Base-by-base conservation (phyloP, 805 yeast genomes). In the Millerago galiae region DNA sequence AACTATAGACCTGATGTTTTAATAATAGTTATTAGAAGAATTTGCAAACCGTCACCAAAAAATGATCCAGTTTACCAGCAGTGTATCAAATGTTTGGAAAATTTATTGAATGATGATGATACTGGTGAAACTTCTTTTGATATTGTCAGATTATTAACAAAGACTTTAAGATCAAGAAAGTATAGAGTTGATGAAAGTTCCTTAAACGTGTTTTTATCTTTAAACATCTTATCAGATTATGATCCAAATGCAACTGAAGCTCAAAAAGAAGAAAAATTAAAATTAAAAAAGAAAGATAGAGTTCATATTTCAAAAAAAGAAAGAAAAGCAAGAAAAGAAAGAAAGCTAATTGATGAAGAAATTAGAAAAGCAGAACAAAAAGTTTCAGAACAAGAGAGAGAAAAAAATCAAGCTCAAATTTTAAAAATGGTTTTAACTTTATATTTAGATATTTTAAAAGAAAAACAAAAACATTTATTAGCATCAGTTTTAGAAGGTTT, bases 401-500 rank as follows among this genome's bases (percentile, higher is more conserved):
- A 88, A 56, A 74, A 77, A 50, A 77, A 73, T 54, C 99, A 93
- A 63, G 83, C 93, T 0, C 89, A 88, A 52, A 81, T 89, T 5
- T 69, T 93, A 47, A 87, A 86, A 58, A 63, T 75, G 56, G 70
- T 89, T 25, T 69, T 93, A 46, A 72, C 82, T 1, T 63, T 87
- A 16, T 93, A 93, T 59, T 66, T 93, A 51, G 89, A 85, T 50
- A 76, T 91, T 26, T 68, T 93, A 48, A 83, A 75, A 59, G 73
- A 72, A 14, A 72, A 77, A 35, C 75, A 80, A 15, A 74, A 78
- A 31, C 73, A 75, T 15, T 67, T 93, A 41, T 79, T 88, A 70
- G 96, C 95, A 8, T 73, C 91, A 0, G 95, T 91, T 0, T 68
- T 93, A 42, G 98, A 93, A 65, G 98, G 98, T 3, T 66, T 93